Evolutionary conservation across 1,284 basidiomycete genomes (phyloP).

Genomic region (Apiotrichum brassicae): DNA sequence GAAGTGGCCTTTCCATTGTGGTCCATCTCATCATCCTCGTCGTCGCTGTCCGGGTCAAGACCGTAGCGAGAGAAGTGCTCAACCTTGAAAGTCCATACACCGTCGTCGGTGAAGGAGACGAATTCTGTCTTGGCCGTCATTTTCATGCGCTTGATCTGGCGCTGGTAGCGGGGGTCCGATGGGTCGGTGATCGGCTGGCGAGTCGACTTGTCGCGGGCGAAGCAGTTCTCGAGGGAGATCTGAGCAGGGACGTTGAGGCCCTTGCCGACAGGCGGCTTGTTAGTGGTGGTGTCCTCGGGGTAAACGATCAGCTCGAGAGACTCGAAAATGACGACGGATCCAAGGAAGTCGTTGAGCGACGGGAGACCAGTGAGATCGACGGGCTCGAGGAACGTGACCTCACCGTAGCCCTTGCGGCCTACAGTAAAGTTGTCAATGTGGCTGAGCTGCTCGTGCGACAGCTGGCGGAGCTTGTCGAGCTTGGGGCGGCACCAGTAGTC

Average conservation of each 20-base stretch:
- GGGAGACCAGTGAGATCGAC: constrained; percentile 86
- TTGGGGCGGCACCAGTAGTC: constrained; percentile 84
- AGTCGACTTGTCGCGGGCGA: constrained; percentile 85
- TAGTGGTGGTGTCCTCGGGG: constrained; percentile 63
- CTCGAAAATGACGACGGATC: constrained; percentile 82
- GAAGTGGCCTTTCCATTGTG: constrained; percentile 15
- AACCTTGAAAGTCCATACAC: constrained; percentile 89
- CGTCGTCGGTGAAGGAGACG: constrained; percentile 68
- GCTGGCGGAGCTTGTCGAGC: constrained; percentile 61
- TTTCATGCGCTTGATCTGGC: constrained; percentile 77
- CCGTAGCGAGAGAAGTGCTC: constrained; percentile 68
- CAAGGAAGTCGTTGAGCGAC: constrained; percentile 73
- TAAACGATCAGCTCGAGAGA: constrained; percentile 91
- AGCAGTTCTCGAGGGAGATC: constrained; percentile 75
- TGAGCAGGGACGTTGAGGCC: constrained; percentile 85
- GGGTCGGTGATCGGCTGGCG: constrained; percentile 83
- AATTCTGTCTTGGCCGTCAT: constrained; percentile 81
- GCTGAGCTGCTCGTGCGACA: constrained; percentile 64
- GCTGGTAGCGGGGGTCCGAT: constrained; percentile 62
- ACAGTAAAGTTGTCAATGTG: constrained; percentile 66
- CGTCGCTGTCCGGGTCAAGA: constrained; percentile 39
- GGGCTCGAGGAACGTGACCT: constrained; percentile 81
- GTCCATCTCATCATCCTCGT: constrained; percentile 30
- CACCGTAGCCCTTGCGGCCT: constrained; percentile 82
- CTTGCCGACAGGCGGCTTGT: constrained; percentile 70